phyloP scores from a whole-genome alignment of 2,329 filamentous ascomycete species.

The Cladosporium phlei region DNA sequence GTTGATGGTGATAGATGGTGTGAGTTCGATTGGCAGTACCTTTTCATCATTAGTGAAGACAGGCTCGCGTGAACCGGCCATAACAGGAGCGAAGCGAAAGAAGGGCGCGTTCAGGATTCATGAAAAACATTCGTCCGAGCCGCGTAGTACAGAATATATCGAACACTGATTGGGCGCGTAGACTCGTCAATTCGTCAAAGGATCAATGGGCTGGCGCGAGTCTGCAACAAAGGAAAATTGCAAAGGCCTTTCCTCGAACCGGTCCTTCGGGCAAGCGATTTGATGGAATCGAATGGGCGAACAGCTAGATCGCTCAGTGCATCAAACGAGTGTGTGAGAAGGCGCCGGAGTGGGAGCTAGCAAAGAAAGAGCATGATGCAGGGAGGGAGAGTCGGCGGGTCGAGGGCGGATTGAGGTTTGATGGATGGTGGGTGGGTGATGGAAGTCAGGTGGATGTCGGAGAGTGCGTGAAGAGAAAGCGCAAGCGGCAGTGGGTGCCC shows the following conservation, averaged over 20 bases:
- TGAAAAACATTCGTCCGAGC: constrained; percentile 28
- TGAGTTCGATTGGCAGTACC: constrained; percentile 30
- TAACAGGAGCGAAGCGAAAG: constrained; percentile 32
- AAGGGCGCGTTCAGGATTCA: constrained; percentile 22
- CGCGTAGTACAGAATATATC: constrained; percentile 15
- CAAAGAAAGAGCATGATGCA: constrained; percentile 25
- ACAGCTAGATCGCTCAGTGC: no score
- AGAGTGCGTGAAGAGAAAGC: constrained; percentile 2
- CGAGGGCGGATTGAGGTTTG: neutral
- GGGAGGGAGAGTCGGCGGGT: constrained; percentile 11
- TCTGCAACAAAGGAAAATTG: constrained; percentile 26
- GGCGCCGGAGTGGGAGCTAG: constrained; percentile 23
- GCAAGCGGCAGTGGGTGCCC: constrained; percentile 9
- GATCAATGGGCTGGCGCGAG: constrained; percentile 10
- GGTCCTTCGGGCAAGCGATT: no score
- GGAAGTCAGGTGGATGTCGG: neutral
- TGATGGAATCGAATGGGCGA: no score
- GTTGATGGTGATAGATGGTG: no score
- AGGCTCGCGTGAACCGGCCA: constrained; percentile 40
- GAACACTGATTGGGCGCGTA: constrained; percentile 23
- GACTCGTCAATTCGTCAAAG: constrained; percentile 24
- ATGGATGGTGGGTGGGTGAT: neutral
- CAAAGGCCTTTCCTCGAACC: no score
- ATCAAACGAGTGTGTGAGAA: constrained; percentile 31
- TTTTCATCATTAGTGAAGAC: constrained; percentile 46